Evolutionary conservation across 2,329 filamentous ascomycete species (phyloP), one percentile per base, ranked within the genome.

Genomic region (Paecilomyces variotii): DNA sequence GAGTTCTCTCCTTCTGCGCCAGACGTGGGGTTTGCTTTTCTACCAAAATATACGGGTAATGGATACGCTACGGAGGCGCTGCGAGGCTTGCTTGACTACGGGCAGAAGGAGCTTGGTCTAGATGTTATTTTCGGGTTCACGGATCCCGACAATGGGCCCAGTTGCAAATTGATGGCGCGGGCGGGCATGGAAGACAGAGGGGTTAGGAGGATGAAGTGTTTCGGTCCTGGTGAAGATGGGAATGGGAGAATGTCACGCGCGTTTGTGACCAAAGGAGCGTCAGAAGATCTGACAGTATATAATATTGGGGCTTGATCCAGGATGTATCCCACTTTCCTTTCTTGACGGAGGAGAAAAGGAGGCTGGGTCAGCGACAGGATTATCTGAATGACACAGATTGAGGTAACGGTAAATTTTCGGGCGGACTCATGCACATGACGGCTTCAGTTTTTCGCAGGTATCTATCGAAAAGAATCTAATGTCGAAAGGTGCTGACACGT

Each of bases 31-130:
- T 69, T 61, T 57, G 57, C 63, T 3, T 59, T 68, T 7, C 34
- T 68, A 19, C 63, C 66, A 0, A 62, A 67, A 26, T 58, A 65
- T 26, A 65, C 59, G 55, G 63, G 66, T 5, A 68, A 67, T 49
- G 68, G 68, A 2, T 68, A 68, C 56, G 67, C 64, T 14, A 62
- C 68, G 6, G 68, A 68, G 35, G 68, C 67, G 0, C 61, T 60
- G 7, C 56, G 56, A 28, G 63, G 60, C 4, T 12, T 68, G 10
- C 25, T 70, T 26, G 59, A 61, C 2, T 68, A 63, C 45, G 62
- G 62, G n/a, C 56, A 27, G 2, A 25, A 25, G 1, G 54, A 62
- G 14, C 55, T 64, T 11, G 65, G 61, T 1, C 39, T 68, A 1
- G 45, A 63, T 14, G 59, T 34, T 14, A 61, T 63, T 2, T 68